These are phyloP conservation scores for Phaeosphaeriaceae sp. DNA, from an alignment of 2,329 filamentous ascomycete genomes.

Conservation along the genomic window DNA sequence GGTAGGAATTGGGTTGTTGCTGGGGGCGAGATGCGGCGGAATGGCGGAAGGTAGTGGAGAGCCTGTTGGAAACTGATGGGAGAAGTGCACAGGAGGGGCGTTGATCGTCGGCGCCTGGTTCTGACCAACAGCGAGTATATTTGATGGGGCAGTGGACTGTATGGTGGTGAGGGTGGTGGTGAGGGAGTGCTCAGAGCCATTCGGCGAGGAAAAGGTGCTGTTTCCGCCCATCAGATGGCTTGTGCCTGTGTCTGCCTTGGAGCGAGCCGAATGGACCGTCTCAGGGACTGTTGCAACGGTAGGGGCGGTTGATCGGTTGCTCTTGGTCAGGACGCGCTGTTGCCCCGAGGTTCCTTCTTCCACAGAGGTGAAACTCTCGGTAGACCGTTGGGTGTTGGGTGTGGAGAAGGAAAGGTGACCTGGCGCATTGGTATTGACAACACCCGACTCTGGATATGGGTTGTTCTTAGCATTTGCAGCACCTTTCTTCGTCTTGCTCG, in stretches of 20 bases:
- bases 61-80: constrained; percentile 60
- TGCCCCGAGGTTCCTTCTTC: constrained; percentile 58
- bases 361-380: constrained; percentile 64
- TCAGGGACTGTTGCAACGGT: constrained; percentile 86
- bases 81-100: constrained; percentile 58
- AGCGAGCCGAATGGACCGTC: constrained; percentile 76
- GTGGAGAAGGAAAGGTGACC: constrained; percentile 58
- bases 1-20: constrained; percentile 72
- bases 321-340: constrained; percentile 62
- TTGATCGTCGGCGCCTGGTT: constrained; percentile 44
- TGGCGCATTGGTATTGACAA: constrained; percentile 54
- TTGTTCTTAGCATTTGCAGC: constrained; percentile 87
- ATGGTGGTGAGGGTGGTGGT: constrained; percentile 87
- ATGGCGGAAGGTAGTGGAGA: constrained; percentile 71
- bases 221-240: constrained; percentile 68
- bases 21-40: constrained; percentile 69
- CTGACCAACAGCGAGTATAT: constrained; percentile 49
- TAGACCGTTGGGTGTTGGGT: constrained; percentile 49
- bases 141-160: constrained; percentile 72
- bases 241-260: constrained; percentile 78
- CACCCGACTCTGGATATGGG: constrained; percentile 86
- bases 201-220: constrained; percentile 81
- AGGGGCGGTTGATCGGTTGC: constrained; percentile 75
- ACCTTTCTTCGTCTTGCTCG: constrained; percentile 63
- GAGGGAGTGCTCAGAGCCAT: constrained; percentile 78